Evolutionary conservation across 2,329 filamentous ascomycete genomes (phyloP).

Genomic region (Clonostachys sp.): DNA sequence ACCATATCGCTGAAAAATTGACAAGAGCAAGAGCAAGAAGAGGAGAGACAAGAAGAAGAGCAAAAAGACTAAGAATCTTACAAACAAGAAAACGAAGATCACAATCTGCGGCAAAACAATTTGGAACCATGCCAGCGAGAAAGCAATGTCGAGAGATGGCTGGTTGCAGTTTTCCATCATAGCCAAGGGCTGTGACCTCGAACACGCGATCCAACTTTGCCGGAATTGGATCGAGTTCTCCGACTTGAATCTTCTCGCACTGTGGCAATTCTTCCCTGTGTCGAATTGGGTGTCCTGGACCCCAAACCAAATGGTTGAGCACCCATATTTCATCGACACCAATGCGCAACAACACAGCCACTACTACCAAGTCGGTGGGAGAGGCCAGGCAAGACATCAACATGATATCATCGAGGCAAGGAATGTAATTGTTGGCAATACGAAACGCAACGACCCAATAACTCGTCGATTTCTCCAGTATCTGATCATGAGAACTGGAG

Average conservation of each 20-base stretch:
- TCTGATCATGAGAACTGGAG: slow-evolving; percentile 14
- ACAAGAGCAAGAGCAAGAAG: too few species aligned
- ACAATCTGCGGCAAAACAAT: slow-evolving; percentile 16
- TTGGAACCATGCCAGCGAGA: slow-evolving; percentile 20
- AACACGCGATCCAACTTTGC: slow-evolving; percentile 17
- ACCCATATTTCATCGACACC: slow-evolving; percentile 18
- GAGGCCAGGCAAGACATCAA: slow-evolving; percentile 9
- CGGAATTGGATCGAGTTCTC: slow-evolving; percentile 21
- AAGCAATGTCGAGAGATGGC: slow-evolving; percentile 19
- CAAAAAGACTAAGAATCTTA: neutral
- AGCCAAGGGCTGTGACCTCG: slow-evolving; percentile 18
- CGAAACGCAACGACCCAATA: slow-evolving; percentile 18
- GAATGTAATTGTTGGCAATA: slow-evolving; percentile 17
- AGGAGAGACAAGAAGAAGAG: neutral
- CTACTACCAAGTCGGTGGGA: slow-evolving; percentile 10
- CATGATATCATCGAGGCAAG: slow-evolving; percentile 16
- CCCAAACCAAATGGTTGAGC: slow-evolving; percentile 10
- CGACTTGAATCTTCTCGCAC: slow-evolving; percentile 13
- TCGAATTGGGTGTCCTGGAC: slow-evolving; percentile 17
- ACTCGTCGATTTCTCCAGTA: slow-evolving; percentile 19
- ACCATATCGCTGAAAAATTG: too few species aligned
- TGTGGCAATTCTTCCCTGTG: slow-evolving; percentile 17
- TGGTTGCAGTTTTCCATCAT: slow-evolving; percentile 22
- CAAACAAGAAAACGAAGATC: slow-evolving; percentile 10
- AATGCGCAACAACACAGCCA: slow-evolving; percentile 9